Evolutionary conservation across 768 basidiomycete species (phyloP).

Genomic region (Sistotremastrum niveocremeum): DNA sequence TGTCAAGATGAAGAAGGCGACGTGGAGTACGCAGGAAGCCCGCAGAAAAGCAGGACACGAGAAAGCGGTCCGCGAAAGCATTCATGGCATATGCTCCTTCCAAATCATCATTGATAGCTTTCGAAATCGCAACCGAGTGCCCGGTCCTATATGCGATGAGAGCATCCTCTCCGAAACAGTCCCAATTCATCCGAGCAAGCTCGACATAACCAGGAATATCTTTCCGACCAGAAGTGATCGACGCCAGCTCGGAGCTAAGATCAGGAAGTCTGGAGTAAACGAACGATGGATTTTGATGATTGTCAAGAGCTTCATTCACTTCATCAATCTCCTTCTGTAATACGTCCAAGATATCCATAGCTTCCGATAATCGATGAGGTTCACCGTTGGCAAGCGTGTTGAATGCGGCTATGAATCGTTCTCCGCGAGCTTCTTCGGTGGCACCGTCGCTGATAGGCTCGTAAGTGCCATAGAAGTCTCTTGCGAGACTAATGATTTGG

Average conservation of each 20-base stretch:
- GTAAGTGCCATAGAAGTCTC: conserved; percentile 9
- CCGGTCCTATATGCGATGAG: conserved; percentile 1
- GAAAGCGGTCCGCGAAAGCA: conserved; percentile 1
- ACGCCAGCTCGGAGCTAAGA: conserved; percentile 1
- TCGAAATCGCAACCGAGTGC: background rate
- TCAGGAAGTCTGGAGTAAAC: conserved; percentile 7
- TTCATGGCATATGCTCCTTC: conserved; percentile 1
- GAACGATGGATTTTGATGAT: conserved; percentile 5
- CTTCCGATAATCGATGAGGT: conserved; percentile 6
- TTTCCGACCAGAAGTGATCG: conserved; percentile 1
- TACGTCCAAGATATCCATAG: conserved; percentile 5
- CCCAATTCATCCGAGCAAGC: conserved; percentile 7
- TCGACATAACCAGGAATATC: conserved; percentile 6
- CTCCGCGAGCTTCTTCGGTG: conserved; percentile 1
- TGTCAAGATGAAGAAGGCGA: background rate
- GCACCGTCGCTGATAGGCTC: conserved; percentile 9
- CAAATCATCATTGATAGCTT: background rate
- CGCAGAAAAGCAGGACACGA: background rate
- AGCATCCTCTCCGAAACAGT: conserved; percentile 1
- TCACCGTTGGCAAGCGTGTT: conserved; percentile 5
- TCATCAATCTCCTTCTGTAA: conserved; percentile 6
- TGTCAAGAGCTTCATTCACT: conserved; percentile 4
- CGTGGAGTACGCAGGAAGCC: background rate
- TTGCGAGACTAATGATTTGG: conserved; percentile 9
- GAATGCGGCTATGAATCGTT: conserved; percentile 6